Percentiles rank a stretch among this genome's conserved stretches.
phyloP scores from a whole-genome alignment of 352 stramenopile genomes.

The Peronosclerospora sorghi region DNA sequence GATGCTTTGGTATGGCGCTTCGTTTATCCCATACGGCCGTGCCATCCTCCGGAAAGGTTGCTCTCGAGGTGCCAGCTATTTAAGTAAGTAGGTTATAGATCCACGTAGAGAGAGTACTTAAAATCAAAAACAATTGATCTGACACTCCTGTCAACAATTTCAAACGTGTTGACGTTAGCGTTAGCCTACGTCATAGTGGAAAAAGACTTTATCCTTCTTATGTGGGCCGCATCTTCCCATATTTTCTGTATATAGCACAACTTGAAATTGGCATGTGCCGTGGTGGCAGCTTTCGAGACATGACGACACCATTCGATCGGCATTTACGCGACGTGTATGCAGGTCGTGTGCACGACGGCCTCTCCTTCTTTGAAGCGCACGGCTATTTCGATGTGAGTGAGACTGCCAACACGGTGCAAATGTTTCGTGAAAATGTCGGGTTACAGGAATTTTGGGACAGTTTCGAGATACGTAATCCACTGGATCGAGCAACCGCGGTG shows the following conservation, averaged over 20 bases:
- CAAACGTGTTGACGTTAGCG: too few relatives aligned
- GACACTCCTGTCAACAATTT: too few relatives aligned
- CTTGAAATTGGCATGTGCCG: conserved; percentile 3
- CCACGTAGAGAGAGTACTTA: neutral
- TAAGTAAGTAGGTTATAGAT: conserved; percentile 18
- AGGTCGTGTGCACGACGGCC: conserved; percentile 30
- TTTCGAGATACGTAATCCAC: conserved; percentile 17
- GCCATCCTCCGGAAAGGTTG: conserved; percentile 68
- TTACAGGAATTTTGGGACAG: conserved; percentile 54
- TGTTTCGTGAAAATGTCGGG: conserved; percentile 64
- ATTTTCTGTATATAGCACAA: conserved; percentile 5
- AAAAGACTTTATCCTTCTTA: too few relatives aligned
- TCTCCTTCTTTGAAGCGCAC: conserved; percentile 61
- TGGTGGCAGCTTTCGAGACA: conserved; percentile 3
- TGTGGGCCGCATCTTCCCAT: conserved; percentile 5
- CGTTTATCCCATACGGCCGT: conserved; percentile 70
- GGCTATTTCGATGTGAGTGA: conserved; percentile 68
- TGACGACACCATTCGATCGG: conserved; percentile 37
- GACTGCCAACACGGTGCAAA: conserved; percentile 63
- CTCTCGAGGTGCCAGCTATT: conserved; percentile 40
- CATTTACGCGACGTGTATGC: conserved; percentile 54
- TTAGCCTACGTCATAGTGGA: too few relatives aligned
- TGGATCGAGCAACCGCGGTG: conserved; percentile 14
- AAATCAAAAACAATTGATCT: too few relatives aligned
- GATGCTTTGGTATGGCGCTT: conserved; percentile 80